These are phyloP conservation scores for Primulina huaijiensis DNA, from an alignment of 257 asterid species.

Conservation along the genomic window DNA sequence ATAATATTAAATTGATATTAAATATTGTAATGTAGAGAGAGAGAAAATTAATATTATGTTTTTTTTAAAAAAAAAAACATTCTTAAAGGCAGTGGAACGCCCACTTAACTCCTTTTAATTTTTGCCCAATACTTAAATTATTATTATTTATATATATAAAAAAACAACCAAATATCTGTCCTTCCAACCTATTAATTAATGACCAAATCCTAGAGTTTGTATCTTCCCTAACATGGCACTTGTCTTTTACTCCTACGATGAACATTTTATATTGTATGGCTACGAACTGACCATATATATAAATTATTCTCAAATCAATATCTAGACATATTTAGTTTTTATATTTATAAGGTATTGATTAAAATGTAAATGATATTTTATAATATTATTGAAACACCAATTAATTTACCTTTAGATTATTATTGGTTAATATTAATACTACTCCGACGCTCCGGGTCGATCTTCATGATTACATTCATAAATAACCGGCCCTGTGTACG, in stretches of 20 bases:
- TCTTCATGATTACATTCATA: slow-evolving; percentile 1
- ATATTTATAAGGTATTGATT: no score
- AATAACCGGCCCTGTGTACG: slow-evolving; percentile 19
- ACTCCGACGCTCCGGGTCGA: slow-evolving; percentile 6
- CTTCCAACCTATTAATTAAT: background rate
- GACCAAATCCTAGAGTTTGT: background rate
- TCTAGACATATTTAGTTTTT: no score
- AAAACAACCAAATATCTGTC: no score
- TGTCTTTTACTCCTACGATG: no score
- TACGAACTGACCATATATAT: no score
- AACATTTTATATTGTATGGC: background rate
- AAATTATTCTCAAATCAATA: background rate
- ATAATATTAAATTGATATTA: no score
- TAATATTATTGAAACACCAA: background rate
- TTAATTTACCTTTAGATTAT: slow-evolving; percentile 11
- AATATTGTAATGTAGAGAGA: no score
- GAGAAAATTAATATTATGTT: no score
- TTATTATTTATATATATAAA: background rate
- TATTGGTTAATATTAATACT: slow-evolving; percentile 13
- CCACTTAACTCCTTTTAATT: background rate
- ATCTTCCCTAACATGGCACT: slow-evolving; percentile 15
- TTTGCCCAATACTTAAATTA: slow-evolving; percentile 12
- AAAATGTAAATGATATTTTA: background rate
- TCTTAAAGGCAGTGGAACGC: background rate
- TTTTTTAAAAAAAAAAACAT: background rate